These are phyloP conservation scores for Aspergillus chevalieri DNA, from an alignment of 2,329 filamentous ascomycete species.

Conservation along the genomic window DNA sequence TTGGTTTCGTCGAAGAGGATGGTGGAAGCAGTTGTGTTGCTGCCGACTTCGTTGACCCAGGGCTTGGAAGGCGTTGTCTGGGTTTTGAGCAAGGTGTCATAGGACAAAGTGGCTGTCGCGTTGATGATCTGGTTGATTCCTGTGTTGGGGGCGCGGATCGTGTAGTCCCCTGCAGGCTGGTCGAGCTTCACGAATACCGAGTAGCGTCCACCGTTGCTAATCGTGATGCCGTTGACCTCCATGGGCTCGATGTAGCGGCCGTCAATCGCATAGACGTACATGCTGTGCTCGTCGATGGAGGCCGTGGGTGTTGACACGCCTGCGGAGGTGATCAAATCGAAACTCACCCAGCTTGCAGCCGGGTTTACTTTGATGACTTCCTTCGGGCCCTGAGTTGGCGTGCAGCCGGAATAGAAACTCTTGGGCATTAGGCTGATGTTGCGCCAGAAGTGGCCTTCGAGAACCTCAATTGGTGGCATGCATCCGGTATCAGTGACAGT, in stretches of 20 bases:
- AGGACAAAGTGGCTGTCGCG: slow-evolving; percentile 45
- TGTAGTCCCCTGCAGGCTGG: slow-evolving; percentile 44
- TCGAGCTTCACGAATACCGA: slow-evolving; percentile 38
- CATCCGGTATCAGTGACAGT: slow-evolving; percentile 17
- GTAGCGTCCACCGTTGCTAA: slow-evolving; percentile 28
- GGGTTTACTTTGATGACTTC: slow-evolving; percentile 40
- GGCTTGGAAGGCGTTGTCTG: slow-evolving; percentile 25
- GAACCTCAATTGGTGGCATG: slow-evolving; percentile 9
- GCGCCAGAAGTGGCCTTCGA: slow-evolving; percentile 11
- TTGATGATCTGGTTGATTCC: slow-evolving; percentile 50
- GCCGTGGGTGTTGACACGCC: slow-evolving; percentile 46
- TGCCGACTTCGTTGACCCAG: slow-evolving; percentile 48
- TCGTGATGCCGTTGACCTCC: slow-evolving; percentile 23
- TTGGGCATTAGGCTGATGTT: slow-evolving; percentile 20
- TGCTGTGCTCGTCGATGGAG: slow-evolving; percentile 36
- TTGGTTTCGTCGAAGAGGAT: slow-evolving; percentile 39
- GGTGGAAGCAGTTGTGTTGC: slow-evolving; percentile 34
- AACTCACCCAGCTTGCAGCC: slow-evolving; percentile 41
- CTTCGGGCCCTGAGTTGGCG: slow-evolving; percentile 36
- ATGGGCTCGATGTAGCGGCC: slow-evolving; percentile 33
- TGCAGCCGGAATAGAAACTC: slow-evolving; percentile 35
- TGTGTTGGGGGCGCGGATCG: slow-evolving; percentile 47
- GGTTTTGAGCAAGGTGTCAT: slow-evolving; percentile 20
- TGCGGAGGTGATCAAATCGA: slow-evolving; percentile 48
- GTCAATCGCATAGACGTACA: slow-evolving; percentile 37